Conservation (phyloP, 805 yeast genomes). For the Naumovozyma dairenensis region DNA sequence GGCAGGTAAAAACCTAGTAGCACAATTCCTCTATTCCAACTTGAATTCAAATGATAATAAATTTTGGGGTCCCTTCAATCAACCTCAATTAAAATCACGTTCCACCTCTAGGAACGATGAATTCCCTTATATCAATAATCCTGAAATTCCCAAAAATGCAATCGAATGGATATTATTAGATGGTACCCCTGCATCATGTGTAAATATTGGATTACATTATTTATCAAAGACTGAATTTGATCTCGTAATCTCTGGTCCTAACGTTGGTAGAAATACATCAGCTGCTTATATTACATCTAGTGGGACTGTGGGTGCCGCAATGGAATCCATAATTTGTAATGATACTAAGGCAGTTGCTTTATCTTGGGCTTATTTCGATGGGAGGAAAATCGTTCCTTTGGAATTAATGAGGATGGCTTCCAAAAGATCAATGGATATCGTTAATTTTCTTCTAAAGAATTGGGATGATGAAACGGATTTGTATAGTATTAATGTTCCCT, state of each 20-base stretch:
- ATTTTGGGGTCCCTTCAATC: slow-evolving; percentile 59
- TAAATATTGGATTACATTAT: slow-evolving; percentile 81
- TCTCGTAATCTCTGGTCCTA: slow-evolving; percentile 88
- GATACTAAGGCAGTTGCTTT: slow-evolving; percentile 63
- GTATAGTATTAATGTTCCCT: slow-evolving; percentile 78
- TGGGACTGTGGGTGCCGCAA: slow-evolving; percentile 94
- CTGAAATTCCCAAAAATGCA: slow-evolving; percentile 24
- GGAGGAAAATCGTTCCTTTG: slow-evolving; percentile 34
- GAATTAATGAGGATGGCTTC: slow-evolving; percentile 57
- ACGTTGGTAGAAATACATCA: slow-evolving; percentile 86
- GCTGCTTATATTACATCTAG: slow-evolving; percentile 82
- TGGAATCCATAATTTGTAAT: slow-evolving; percentile 76
- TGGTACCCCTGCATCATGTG: slow-evolving; percentile 94
- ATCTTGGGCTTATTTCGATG: slow-evolving; percentile 67
- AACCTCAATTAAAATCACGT: slow-evolving; percentile 34
- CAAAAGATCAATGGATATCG: slow-evolving; percentile 50
- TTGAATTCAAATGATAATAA: slow-evolving; percentile 42
- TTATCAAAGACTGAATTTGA: slow-evolving; percentile 53
- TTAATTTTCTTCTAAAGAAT: slow-evolving; percentile 45
- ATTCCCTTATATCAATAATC: slow-evolving; percentile 15
- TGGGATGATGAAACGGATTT: slow-evolving; percentile 59
- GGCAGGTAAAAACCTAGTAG: slow-evolving; percentile 57
- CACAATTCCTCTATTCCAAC: slow-evolving; percentile 48
- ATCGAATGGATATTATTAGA: slow-evolving; percentile 83
- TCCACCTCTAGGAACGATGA: slow-evolving; percentile 4